A percentile compares a stretch with the other conserved stretches of the same genome.
Evolutionary conservation across 225 moss, liverwort and hornwort genomes (phyloP).

Genomic region (Antitrichia curtipendula): DNA sequence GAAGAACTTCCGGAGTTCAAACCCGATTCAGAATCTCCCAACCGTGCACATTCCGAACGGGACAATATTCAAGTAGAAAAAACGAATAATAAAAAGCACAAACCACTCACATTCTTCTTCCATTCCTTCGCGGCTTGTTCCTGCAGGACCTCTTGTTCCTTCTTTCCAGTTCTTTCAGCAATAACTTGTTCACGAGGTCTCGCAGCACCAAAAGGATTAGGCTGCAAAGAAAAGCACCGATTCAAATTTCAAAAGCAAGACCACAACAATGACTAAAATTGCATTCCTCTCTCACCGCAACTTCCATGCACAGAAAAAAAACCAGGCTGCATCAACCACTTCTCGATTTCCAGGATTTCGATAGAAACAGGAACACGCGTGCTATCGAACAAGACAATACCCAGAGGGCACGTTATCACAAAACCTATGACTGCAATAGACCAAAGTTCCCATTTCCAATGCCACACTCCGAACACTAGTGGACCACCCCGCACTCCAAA

Average conservation of each 20-base stretch:
- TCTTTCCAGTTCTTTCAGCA: constrained; percentile 94
- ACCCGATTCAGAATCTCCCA: background rate
- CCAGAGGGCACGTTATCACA: background rate
- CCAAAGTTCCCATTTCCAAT: background rate
- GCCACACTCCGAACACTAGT: background rate
- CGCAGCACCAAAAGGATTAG: constrained; percentile 98
- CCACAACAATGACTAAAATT: background rate
- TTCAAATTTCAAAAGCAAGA: background rate
- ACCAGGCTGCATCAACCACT: too few relatives aligned
- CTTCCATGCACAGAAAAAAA: background rate
- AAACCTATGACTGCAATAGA: too few relatives aligned
- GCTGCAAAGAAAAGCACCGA: constrained; percentile 26
- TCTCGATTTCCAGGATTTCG: background rate
- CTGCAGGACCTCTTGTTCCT: constrained; percentile 82
- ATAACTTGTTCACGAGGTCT: constrained; percentile 98
- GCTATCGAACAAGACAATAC: background rate
- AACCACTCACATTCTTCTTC: constrained; percentile 74
- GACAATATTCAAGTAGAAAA: background rate
- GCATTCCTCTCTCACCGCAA: background rate
- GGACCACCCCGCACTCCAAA: background rate
- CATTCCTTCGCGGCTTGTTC: constrained; percentile 96
- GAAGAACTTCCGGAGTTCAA: background rate
- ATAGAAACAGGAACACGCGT: background rate
- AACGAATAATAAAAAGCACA: background rate
- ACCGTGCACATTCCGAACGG: background rate